Base-by-base conservation (phyloP, 768 basidiomycete genomes). In the Termitomyces sp. region DNA sequence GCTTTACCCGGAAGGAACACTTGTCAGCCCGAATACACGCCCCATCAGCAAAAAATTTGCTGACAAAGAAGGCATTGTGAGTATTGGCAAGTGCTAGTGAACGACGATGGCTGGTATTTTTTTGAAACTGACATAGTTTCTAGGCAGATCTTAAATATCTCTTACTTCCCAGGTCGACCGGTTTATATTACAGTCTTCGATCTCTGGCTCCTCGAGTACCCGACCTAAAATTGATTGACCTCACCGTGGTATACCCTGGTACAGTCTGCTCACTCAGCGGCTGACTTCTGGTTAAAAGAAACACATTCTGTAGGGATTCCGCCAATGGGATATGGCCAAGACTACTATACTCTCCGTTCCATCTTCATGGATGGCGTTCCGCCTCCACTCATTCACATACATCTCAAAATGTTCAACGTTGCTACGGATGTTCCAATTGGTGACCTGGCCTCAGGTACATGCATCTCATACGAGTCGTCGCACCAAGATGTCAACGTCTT, bases 1-100 rank as follows among this genome's bases (percentile, higher is more conserved):
- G 57, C 79, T 98, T 48, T 98, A 95, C 70, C 97, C 97, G 0
- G 97, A 99, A 71, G 97, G 97, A 33, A 98, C 96, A 4, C 86
- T 98, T 30, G 89, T 95, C 15, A 94, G 92, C 71, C 81, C 83
- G 61, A 78, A 94, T 61, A 98, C 95, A 4, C 74, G 93, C 49
- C 93, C 93, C 0, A 78, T 89, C 63, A 95, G 91, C 72, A 85
- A 84, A 73, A 88, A 87, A 66, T 98, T 86, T 68, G 94, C 95
- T 6, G 87, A 93, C 58, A 94, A 91, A 74, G 83, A 86, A 67
- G 91, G 89, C 6, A 86, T 96, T 58, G 95, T 96, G 67, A 75
- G 95, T 82, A 39, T n/a, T 48, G 53, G 11, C 22, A 18, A 42
- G 41, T 20, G 41, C 41, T 9, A 42, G 12, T 33, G 6, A 13